Evolutionary conservation across 768 basidiomycete species (phyloP).

Genomic region (Tricholoma matsutake): DNA sequence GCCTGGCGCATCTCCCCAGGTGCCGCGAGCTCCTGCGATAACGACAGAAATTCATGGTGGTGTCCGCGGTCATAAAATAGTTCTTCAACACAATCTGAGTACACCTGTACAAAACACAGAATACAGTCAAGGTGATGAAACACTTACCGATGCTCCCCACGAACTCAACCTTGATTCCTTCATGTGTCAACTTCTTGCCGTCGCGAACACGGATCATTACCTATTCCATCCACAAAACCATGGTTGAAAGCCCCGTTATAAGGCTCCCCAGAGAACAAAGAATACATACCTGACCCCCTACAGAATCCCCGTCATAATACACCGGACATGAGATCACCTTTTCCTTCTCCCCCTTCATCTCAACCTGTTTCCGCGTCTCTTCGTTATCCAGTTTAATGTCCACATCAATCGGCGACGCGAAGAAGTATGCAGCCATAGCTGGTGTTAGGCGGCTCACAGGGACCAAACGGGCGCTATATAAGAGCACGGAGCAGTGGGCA

Average conservation of each 20-base stretch:
- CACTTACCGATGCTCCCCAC: constrained; percentile 88
- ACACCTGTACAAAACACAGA: background rate
- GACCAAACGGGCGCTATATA: background rate
- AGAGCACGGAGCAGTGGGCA: background rate
- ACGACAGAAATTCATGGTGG: constrained; percentile 95
- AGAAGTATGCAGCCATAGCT: constrained; percentile 86
- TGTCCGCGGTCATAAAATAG: constrained; percentile 98
- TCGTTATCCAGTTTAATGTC: constrained; percentile 88
- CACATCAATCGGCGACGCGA: constrained; percentile 86
- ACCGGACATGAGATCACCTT: constrained; percentile 82
- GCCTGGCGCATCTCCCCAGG: constrained; percentile 98
- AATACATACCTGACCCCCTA: constrained; percentile 71
- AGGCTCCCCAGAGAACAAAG: background rate
- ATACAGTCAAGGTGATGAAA: background rate
- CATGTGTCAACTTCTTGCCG: constrained; percentile 92
- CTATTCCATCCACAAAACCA: constrained; percentile 35
- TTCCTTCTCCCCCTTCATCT: constrained; percentile 88
- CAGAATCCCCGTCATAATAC: constrained; percentile 94
- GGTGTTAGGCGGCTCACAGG: background rate
- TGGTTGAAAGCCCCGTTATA: no score
- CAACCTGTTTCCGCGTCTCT: constrained; percentile 84
- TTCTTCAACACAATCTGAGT: constrained; percentile 37
- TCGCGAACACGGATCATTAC: constrained; percentile 87
- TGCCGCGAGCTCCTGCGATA: constrained; percentile 92
- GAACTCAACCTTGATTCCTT: constrained; percentile 97